phyloP scores from a whole-genome alignment of 1,284 basidiomycete genomes.

The Marasmius tenuissimus region DNA sequence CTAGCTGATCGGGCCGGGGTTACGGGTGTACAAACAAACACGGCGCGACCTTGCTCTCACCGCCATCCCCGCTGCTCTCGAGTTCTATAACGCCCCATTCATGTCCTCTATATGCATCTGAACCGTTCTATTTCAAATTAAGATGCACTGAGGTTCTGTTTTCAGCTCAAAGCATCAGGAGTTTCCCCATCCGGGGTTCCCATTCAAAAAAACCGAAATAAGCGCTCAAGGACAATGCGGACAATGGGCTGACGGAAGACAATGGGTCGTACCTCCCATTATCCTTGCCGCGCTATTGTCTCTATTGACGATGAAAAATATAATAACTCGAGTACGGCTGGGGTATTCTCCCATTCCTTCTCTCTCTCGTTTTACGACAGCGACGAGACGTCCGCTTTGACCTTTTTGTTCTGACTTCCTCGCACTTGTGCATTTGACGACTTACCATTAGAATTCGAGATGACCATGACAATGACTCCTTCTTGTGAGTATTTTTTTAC shows the following conservation, averaged over 20 bases:
- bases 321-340: neutral
- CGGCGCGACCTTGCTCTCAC: too few species aligned
- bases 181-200: too few species aligned
- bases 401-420: too few species aligned
- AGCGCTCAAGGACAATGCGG: neutral
- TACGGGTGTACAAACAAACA: too few species aligned
- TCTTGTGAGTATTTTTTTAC: neutral
- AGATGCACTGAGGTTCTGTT: too few species aligned
- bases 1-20: too few species aligned
- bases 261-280: neutral
- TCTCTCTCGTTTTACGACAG: neutral
- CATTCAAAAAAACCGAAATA: too few species aligned
- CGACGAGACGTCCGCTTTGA: neutral
- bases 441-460: neutral
- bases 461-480: neutral
- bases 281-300: neutral
- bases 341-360: neutral
- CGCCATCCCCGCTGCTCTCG: too few species aligned
- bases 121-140: too few species aligned
- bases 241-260: neutral
- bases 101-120: too few species aligned
- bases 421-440: neutral
- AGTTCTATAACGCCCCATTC: too few species aligned
- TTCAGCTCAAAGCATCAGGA: too few species aligned
- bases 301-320: neutral